Evolutionary conservation across 345 rosid genomes (phyloP), one percentile per base, ranked within the genome.

Genomic region (Salix viminalis): DNA sequence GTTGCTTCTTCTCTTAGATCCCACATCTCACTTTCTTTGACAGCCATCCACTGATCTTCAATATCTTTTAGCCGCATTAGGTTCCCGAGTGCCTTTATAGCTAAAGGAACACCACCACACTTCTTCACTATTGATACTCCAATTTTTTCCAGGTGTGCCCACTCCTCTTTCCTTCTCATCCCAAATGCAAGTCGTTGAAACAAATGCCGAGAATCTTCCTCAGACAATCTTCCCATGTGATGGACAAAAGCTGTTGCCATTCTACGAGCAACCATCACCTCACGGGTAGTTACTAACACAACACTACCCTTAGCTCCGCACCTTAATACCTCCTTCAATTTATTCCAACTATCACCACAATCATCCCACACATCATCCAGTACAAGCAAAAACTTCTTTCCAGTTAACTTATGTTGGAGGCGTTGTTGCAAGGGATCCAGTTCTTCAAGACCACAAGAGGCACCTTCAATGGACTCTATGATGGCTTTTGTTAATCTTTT

Each of bases 71-170:
- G 30, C 10, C 28, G 46, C 82, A 69, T 69, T 10, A 79, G 4
- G 48, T 70, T 79, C 46, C 78, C 78, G 14, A 74, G 5, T 42
- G 75, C 37, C 70, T 74, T 73, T 28, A 66, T 50, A 39, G 73
- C 68, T 26, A 78, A 58, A 66, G 81, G 81, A 18, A 72, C 50
- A 18, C 81, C 73, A 19, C 73, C 64, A 52, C 81, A 78, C 37
- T 72, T 72, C 58, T 72, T 12, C 37, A 41, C 71, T 28, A 79
- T 74, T 14, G 18, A 77, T 28, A 6, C 61, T 24, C 77, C 75
- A 32, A 69, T 69, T 23, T 75, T 28, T 44, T 66, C 42, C 48
- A 79, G 46, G 14, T 48, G 39, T 21, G 19, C 46, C 36, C 5
- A 6, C 11, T 74, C 34, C 2, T 74, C 78, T 12, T 19, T 64